Base-by-base conservation (phyloP, 1,139 yeast genomes). In the Saccharomyces pastorianus region DNA sequence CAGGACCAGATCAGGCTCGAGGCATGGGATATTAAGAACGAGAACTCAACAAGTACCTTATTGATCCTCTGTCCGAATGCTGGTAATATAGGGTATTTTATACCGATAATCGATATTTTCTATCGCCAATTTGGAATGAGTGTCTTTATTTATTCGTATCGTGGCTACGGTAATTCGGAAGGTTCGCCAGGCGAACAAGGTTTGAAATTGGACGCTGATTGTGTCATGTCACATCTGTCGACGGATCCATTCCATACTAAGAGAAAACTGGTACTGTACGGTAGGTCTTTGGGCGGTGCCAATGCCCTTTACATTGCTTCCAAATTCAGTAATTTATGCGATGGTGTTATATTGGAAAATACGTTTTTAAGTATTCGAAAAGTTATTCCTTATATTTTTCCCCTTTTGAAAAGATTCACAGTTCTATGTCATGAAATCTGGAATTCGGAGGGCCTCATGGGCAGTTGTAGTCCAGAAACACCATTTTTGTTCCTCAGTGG, bases 221-320 rank as follows among this genome's bases (percentile, higher is more conserved):
- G 90, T 3, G 85, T 86, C 1, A 75, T 89, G 75, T 73, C 80
- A 14, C 85, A 77, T 64, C 69, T 93, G 46, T 63, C 74, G 0
- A 63, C 72, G 0, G 84, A 85, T 61, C 78, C 76, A 52, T 77
- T 83, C 55, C 73, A 75, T 51, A 70, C 76, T 52, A 77, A 86
- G 1, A 74, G 83, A 6, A 63, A 59, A 17, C 62, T 91, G 4
- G 72, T 89, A 0, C 75, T 90, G 17, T 91, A 90, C 66, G 99
- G 99, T 1, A 77, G 97, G 54, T 88, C 96, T 4, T 75, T 93
- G 25, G 99, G 99, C 27, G 98, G 99, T 1, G 99, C 99, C 0
- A 96, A 89, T 26, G 90, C 96, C 6, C 80, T 90, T 23, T 87
- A 90, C 69, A 80, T 89, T 52, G 91, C 95, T 0, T 77, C 90